These are phyloP conservation scores for Trichoderma sp. DNA, from an alignment of 2,329 filamentous ascomycete genomes.

Conservation along the genomic window DNA sequence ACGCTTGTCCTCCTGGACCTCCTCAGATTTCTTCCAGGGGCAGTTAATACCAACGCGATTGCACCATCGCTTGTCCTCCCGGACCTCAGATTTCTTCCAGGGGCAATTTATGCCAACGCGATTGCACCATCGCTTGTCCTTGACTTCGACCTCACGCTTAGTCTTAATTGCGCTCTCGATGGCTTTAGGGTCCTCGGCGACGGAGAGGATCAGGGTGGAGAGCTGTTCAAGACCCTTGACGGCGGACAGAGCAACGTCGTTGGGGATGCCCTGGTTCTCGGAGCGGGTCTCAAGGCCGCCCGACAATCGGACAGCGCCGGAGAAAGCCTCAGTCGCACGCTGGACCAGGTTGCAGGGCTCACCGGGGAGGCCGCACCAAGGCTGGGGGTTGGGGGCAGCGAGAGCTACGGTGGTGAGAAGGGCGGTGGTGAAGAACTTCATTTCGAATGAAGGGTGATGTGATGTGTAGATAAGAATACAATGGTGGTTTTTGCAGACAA, in stretches of 20 bases:
- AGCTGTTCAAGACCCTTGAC: slow-evolving; percentile 40
- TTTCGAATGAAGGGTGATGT: slow-evolving; percentile 16
- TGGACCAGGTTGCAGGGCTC: slow-evolving; percentile 37
- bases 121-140: slow-evolving; percentile 25
- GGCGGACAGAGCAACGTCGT: slow-evolving; percentile 38
- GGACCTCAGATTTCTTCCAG: slow-evolving; percentile 30
- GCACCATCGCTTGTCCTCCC: slow-evolving; percentile 25
- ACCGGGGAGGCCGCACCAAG: slow-evolving; percentile 30
- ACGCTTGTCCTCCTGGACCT: slow-evolving; percentile 30
- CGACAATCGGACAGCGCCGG: slow-evolving; percentile 26
- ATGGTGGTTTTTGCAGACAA: background rate
- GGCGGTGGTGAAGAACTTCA: slow-evolving; percentile 31
- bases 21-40: slow-evolving; percentile 30
- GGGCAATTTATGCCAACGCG: slow-evolving; percentile 30
- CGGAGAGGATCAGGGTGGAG: slow-evolving; percentile 35
- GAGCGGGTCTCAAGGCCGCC: slow-evolving; percentile 29
- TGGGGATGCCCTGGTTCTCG: slow-evolving; percentile 31
- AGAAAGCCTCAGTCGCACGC: slow-evolving; percentile 26
- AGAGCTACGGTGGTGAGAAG: slow-evolving; percentile 23
- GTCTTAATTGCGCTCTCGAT: slow-evolving; percentile 33
- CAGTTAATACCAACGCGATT: slow-evolving; percentile 31
- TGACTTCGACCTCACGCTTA: slow-evolving; percentile 20
- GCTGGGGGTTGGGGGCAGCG: slow-evolving; percentile 24
- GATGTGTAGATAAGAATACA: background rate
- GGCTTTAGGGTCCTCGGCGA: slow-evolving; percentile 28